These are phyloP conservation scores for Saturnispora ahearnii DNA, from an alignment of 805 yeast genomes.

Conservation along the genomic window DNA sequence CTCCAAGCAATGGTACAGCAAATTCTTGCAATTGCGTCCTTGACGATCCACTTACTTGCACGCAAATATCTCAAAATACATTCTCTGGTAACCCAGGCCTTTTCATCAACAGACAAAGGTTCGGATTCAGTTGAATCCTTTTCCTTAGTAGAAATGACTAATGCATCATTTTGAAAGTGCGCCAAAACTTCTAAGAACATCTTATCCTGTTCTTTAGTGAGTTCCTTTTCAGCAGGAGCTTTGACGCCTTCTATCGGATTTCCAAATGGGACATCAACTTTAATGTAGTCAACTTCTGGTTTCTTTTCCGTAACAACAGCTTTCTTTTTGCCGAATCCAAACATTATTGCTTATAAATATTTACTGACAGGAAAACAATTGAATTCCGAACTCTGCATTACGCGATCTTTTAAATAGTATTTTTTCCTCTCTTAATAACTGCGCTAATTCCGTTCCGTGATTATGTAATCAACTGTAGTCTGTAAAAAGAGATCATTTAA, in stretches of 20 bases:
- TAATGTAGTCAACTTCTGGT: slow-evolving; percentile 15
- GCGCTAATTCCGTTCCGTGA: background rate
- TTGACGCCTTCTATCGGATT: slow-evolving; percentile 41
- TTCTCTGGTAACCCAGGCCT: slow-evolving; percentile 89
- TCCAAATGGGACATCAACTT: slow-evolving; percentile 43
- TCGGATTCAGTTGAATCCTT: slow-evolving; percentile 29
- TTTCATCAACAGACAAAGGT: slow-evolving; percentile 45
- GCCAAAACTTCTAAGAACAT: slow-evolving; percentile 56
- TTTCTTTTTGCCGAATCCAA: slow-evolving; percentile 24
- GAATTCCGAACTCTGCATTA: background rate
- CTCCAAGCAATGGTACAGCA: slow-evolving; percentile 84
- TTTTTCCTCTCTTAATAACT: background rate
- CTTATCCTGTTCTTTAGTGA: slow-evolving; percentile 45
- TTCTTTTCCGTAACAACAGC: slow-evolving; percentile 9
- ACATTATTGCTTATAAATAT: slow-evolving; percentile 9
- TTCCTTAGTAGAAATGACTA: slow-evolving; percentile 44
- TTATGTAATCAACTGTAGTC: background rate
- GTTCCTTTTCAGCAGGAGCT: slow-evolving; percentile 39
- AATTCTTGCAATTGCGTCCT: slow-evolving; percentile 65
- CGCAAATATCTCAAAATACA: slow-evolving; percentile 83
- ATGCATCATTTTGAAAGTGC: slow-evolving; percentile 48
- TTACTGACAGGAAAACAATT: background rate
- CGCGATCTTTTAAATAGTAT: background rate
- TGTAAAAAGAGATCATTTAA: background rate
- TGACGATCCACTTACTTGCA: slow-evolving; percentile 84